Evolutionary conservation across 2,329 filamentous ascomycete genomes (phyloP), one percentile per base, ranked within the genome.

Genomic region (Kalmusia sp.): DNA sequence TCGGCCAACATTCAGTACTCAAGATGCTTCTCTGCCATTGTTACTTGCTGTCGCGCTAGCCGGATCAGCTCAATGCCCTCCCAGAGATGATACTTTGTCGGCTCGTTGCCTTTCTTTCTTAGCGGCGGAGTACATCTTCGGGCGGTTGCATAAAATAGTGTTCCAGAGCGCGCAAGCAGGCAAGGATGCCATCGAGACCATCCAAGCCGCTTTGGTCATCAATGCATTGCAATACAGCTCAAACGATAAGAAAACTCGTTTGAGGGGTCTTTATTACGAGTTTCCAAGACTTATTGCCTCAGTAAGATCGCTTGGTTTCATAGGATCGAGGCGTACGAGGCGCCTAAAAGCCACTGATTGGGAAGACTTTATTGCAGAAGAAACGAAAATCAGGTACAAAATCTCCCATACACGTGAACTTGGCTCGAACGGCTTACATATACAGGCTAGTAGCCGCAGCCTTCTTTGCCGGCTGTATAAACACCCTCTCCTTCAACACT

Each of bases 21-120:
- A 77, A 12, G 66, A 65, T 1, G 69, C 69, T 3, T 63, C 75
- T 2, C 55, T 75, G 25, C 68, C 73, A 1, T 61, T 81, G 5
- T 63, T 81, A 4, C 67, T 76, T 1, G 68, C 74, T 1, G 62
- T 81, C 4, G 63, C 72, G 0, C 72, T 80, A 46, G 74, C 78
- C 63, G 79, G 79, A 4, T 51, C 55, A 1, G 34, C 55, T 7
- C 38, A 49, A 11, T 51, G 37, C 8, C 25, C 49, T 4, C 57
- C 57, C 8, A 45, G 21, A 19, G 60, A 63, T 25, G 53, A 51
- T 22, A 58, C 55, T 0, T 22, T 61, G 15, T 51, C 54, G 25
- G 50, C 44, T 3, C 49, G 51, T 3, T 49, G 21, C 17, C 58
- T 63, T 17, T 60, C 59, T 24, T n/a, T 47, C 27, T 17, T 63